These are phyloP conservation scores for Tylopilus sp. DNA, from an alignment of 768 basidiomycete genomes.

Conservation along the genomic window DNA sequence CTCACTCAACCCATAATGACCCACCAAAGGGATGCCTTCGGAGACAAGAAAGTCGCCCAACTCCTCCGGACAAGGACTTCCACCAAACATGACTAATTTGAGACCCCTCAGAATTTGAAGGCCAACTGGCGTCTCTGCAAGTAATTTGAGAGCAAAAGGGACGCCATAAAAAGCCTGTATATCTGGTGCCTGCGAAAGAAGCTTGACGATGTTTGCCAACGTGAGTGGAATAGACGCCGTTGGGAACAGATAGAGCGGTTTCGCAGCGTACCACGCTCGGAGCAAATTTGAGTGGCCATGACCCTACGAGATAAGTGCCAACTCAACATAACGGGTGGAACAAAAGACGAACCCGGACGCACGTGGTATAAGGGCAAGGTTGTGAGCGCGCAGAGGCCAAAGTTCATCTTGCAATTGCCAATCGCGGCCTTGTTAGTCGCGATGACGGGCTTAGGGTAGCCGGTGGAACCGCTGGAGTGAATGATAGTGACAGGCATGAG, in stretches of 20 bases:
- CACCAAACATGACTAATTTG: slow-evolving; percentile 49
- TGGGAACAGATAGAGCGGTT: slow-evolving; percentile 43
- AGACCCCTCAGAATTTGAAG: slow-evolving; percentile 39
- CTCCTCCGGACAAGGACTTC: slow-evolving; percentile 52
- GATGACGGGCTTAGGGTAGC: slow-evolving; percentile 44
- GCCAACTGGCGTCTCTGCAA: slow-evolving; percentile 48
- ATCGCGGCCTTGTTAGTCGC: slow-evolving; percentile 36
- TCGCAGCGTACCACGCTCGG: slow-evolving; percentile 41
- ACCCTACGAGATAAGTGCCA: slow-evolving; percentile 6
- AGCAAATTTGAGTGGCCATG: slow-evolving; percentile 30
- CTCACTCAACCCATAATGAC: slow-evolving; percentile 48
- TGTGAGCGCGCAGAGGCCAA: slow-evolving; percentile 18
- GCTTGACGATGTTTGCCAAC: slow-evolving; percentile 37
- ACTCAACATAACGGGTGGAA: not conserved
- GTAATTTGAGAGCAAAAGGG: slow-evolving; percentile 40
- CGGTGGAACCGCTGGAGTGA: slow-evolving; percentile 38
- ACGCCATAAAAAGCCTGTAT: slow-evolving; percentile 35
- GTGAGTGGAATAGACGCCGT: slow-evolving; percentile 43
- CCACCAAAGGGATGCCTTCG: slow-evolving; percentile 47
- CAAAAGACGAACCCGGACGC: slow-evolving; percentile 1
- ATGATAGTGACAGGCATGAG: slow-evolving; percentile 21
- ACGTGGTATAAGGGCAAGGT: slow-evolving; percentile 35
- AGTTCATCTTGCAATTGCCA: slow-evolving; percentile 34
- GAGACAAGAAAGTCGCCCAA: slow-evolving; percentile 48
- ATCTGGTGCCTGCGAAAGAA: slow-evolving; percentile 34